These are phyloP conservation scores for Sordariomycetes sp. DNA, from an alignment of 2,329 filamentous ascomycete genomes.

Conservation along the genomic window DNA sequence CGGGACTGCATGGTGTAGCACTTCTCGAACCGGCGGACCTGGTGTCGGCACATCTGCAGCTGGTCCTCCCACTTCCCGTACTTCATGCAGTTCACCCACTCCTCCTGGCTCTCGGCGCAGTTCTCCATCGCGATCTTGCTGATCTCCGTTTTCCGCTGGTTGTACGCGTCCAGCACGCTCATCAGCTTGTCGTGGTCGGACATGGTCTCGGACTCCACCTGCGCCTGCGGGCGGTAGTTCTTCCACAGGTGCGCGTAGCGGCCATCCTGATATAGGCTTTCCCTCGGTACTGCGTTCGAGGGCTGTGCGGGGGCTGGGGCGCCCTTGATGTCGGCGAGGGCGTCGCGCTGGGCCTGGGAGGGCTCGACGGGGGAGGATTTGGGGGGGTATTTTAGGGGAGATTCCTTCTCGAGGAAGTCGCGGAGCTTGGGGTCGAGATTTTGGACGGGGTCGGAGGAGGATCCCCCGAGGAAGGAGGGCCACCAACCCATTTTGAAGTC, in stretches of 20 bases:
- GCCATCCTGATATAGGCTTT: slow-evolving; percentile 50
- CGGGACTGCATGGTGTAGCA: slow-evolving; percentile 89
- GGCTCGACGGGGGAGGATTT: background rate
- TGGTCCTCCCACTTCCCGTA: slow-evolving; percentile 58
- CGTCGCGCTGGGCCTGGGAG: background rate
- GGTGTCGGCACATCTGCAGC: slow-evolving; percentile 70
- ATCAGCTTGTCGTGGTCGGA: slow-evolving; percentile 72
- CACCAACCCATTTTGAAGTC: slow-evolving; percentile 50
- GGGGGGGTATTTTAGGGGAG: slow-evolving; percentile 57
- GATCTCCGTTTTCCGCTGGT: slow-evolving; percentile 70
- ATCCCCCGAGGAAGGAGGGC: slow-evolving; percentile 41
- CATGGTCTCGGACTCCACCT: slow-evolving; percentile 60
- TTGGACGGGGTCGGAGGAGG: slow-evolving; percentile 48
- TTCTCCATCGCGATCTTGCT: slow-evolving; percentile 84
- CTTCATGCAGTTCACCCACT: slow-evolving; percentile 74
- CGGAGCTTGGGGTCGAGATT: slow-evolving; percentile 76
- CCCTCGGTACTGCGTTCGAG: slow-evolving; percentile 40
- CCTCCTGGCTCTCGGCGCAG: slow-evolving; percentile 78
- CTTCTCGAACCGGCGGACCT: slow-evolving; percentile 70
- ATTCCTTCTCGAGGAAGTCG: slow-evolving; percentile 77
- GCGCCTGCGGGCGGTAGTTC: slow-evolving; percentile 66
- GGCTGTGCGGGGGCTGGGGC: slow-evolving; percentile 6
- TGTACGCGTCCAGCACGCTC: slow-evolving; percentile 75
- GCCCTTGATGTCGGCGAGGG: background rate
- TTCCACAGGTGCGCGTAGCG: slow-evolving; percentile 83